Conservation (phyloP, 495 filamentous ascomycete species). For the Sordaria brevicollis region DNA sequence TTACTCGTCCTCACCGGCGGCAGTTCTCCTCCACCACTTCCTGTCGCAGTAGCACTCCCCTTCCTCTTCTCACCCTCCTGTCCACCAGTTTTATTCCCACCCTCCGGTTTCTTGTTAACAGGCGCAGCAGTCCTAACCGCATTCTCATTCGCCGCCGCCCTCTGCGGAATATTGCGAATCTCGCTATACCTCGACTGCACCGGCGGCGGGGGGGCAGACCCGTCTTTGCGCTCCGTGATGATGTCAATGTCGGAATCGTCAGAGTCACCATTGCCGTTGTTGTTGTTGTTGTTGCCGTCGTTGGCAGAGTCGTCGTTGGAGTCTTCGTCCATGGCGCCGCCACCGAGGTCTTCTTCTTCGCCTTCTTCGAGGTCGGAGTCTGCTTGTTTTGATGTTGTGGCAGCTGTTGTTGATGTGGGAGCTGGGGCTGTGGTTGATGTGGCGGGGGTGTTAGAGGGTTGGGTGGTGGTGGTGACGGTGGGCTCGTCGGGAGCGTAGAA, state of each 20-base stretch:
- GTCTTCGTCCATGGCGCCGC: conserved; percentile 60
- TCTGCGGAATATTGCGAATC: conserved; percentile 57
- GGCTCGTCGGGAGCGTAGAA: conserved; percentile 50
- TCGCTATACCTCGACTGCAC: conserved; percentile 44
- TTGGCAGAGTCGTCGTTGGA: conserved; percentile 34
- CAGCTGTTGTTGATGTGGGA: neutral
- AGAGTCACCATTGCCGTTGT: conserved; percentile 7
- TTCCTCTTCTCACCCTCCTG: neutral
- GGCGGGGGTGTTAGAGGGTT: neutral
- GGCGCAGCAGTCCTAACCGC: conserved; percentile 27
- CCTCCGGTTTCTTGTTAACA: conserved; percentile 31
- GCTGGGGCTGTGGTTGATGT: neutral
- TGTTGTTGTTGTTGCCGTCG: neutral
- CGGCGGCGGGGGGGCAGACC: conserved; percentile 53
- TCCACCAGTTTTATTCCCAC: conserved; percentile 6
- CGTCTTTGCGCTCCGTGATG: conserved; percentile 78
- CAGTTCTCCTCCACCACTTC: conserved; percentile 21
- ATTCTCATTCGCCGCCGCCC: conserved; percentile 45
- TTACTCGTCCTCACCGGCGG: conserved; percentile 60
- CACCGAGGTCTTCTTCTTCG: conserved; percentile 58
- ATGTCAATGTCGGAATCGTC: conserved; percentile 68
- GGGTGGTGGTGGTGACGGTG: conserved; percentile 4
- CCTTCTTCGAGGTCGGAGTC: conserved; percentile 46
- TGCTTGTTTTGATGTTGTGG: conserved; percentile 14
- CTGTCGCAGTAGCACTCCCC: neutral